Base-by-base conservation (phyloP, 441 rosid species). In the Mallotus repandus region DNA sequence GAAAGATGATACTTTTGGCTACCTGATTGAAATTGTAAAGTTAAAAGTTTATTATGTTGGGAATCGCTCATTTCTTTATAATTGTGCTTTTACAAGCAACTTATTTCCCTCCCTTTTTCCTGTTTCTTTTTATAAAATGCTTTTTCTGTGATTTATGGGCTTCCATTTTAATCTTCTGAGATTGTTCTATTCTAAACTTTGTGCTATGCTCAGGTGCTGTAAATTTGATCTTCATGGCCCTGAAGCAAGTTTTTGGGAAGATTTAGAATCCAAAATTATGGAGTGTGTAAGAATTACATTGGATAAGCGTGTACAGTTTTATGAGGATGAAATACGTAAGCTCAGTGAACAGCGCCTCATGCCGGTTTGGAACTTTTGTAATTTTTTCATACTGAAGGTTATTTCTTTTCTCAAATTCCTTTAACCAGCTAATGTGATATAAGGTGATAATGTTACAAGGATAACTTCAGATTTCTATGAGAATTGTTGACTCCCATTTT, bases 281-380 rank as follows among this genome's bases (percentile, higher is more conserved):
- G 98, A 96, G 81, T 92, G 89, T 74, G 84, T 89, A 75, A 87
- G 87, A 83, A 96, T 89, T 86, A 89, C 96, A 70, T 80, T 96
- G 87, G 99, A 94, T 75, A 91, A 85, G 79, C 96, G 98, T 32
- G 87, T 86, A 55, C 98, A 92, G 59, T 92, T 96, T 86, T 94
- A 91, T 50, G 98, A 96, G 86, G 98, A 96, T 80, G 99, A 96
- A 81, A 87, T 96, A 86, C 93, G 98, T 76, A 94, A 96, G 86
- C 97, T 94, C 78, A 94, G 88, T 67, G 99, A 96, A 85, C 99
- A 89, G 68, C 89, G 96, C 61, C 88, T 89, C 84, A 89, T 89
- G 97, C 98, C 98, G 58, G 78, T 89, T 76, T 96, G 99, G 99
- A 96, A 87, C 87, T 96, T 96, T 80, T 94, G 98, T 78, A 94